Evolutionary conservation across 306 rosid genomes (phyloP), one percentile per base, ranked within the genome.

Genomic region (Castanospermum australe): DNA sequence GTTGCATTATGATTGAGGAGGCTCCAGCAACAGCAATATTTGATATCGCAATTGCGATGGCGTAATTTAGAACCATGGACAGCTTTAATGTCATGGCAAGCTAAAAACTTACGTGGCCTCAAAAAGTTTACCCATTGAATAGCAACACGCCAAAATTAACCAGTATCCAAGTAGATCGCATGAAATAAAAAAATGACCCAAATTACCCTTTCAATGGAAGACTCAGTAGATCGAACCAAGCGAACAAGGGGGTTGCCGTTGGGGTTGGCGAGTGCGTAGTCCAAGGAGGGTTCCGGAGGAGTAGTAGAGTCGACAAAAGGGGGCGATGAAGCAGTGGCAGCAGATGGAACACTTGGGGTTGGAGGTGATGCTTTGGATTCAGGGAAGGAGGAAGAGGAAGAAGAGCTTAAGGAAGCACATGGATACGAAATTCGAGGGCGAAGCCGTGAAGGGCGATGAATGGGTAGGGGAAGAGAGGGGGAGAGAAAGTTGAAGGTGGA

Each of bases 161-260:
- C 42, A 17, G 41, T 22, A 17, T 8, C 17, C 14, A 54, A 38
- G 9, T 17, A 4, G 8, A 70, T 1, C 2, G 5, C 5, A 21
- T 54, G 20, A 14, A 30, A 7, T 14, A 15, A 20, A 8, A 7
- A 8, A 9, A 0, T 38, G 75, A 52, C 0, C 51, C 3, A 67
- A 62, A 66, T 75, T 79, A 96, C 98, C 96, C 89, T 96, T 86
- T 96, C 99, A 41, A 96, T 87, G 59, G 85, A 14, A 57, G 99
- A 89, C 76, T 96, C 99, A 2, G 97, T 73, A 67, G 92, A 78
- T 36, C 79, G 89, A 76, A 92, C 4, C 22, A 92, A 17, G 67
- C 87, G 83, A 60, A 79, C 10, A 76, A 89, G 0, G 0, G 88
- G 92, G 83, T 39, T 82, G 57, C 83, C 89, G 60, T 52, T 76